Conservation (phyloP, 2,329 filamentous ascomycete genomes). For the Ceratocystis cacaofunesta region DNA sequence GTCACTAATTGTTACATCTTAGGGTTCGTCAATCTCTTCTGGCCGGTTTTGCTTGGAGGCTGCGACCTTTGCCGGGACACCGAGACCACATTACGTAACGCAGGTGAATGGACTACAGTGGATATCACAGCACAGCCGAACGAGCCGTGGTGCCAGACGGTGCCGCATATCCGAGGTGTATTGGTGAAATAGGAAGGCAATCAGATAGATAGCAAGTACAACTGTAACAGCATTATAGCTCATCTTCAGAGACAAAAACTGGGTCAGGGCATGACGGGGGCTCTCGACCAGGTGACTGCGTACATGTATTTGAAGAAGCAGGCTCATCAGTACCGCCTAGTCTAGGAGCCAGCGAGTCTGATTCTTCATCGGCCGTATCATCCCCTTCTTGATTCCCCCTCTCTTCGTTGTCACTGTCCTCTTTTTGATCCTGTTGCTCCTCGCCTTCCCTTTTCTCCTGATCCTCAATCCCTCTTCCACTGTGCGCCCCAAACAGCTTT, state of each 20-base stretch:
- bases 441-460: slow-evolving; percentile 10
- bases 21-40: slow-evolving; percentile 38
- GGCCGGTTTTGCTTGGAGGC: slow-evolving; percentile 37
- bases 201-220: neutral
- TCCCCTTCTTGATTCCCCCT: neutral
- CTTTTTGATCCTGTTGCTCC: neutral
- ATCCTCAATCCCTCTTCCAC: slow-evolving; percentile 6
- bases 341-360: neutral
- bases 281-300: neutral
- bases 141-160: slow-evolving; percentile 29
- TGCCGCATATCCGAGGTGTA: slow-evolving; percentile 38
- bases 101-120: slow-evolving; percentile 35
- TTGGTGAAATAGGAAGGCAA: slow-evolving; percentile 32
- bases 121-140: slow-evolving; percentile 30
- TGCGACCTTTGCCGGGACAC: slow-evolving; percentile 38
- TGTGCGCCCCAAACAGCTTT: slow-evolving; percentile 26
- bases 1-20: neutral
- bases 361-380: slow-evolving; percentile 16
- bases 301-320: neutral
- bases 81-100: slow-evolving; percentile 30
- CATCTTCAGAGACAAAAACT: slow-evolving; percentile 28
- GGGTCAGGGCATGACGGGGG: slow-evolving; percentile 16
- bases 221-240: slow-evolving; percentile 22
- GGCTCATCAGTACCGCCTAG: neutral
- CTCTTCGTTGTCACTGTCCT: neutral